Percentiles rank a stretch among this genome's conserved stretches.
phyloP scores from a whole-genome alignment of 1,284 basidiomycete genomes.

The Cutaneotrichosporon mucoides region DNA sequence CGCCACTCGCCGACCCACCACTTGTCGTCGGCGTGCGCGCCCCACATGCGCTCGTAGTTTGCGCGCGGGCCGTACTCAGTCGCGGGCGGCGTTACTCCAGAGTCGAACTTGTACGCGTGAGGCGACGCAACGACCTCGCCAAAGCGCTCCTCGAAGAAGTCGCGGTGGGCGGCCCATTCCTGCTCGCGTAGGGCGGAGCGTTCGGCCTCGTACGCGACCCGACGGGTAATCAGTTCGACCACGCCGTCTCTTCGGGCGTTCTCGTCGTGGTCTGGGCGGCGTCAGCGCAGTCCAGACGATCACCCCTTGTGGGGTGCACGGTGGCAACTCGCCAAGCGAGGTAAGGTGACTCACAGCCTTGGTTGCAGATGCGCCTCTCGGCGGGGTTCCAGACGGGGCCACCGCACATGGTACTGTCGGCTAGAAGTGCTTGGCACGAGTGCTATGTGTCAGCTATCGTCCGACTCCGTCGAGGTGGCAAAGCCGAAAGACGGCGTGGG shows the following conservation, averaged over 20 bases:
- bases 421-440: slow-evolving; percentile 19
- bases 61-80: not conserved
- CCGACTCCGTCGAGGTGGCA: too few relatives aligned
- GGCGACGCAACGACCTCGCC: not conserved
- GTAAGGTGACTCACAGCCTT: slow-evolving; percentile 21
- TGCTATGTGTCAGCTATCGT: slow-evolving; percentile 1
- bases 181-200: not conserved
- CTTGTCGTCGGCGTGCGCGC: slow-evolving; percentile 16
- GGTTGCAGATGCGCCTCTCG: slow-evolving; percentile 13
- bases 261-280: slow-evolving; percentile 14
- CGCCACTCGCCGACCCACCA: slow-evolving; percentile 24
- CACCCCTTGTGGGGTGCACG: too few relatives aligned
- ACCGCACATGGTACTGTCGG: slow-evolving; percentile 20
- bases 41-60: slow-evolving; percentile 6
- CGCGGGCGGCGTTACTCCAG: not conserved
- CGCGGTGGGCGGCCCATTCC: not conserved
- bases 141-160: slow-evolving; percentile 7
- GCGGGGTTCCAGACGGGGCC: slow-evolving; percentile 13
- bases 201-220: slow-evolving; percentile 5
- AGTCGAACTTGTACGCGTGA: not conserved
- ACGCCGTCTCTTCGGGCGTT: slow-evolving; percentile 10
- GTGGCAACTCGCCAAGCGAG: too few relatives aligned
- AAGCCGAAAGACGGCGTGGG: too few relatives aligned
- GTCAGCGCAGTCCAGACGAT: too few relatives aligned
- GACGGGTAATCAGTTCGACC: slow-evolving; percentile 11